These are phyloP conservation scores for Penicillium corylophilum DNA, from an alignment of 2,329 filamentous ascomycete species.

Conservation along the genomic window DNA sequence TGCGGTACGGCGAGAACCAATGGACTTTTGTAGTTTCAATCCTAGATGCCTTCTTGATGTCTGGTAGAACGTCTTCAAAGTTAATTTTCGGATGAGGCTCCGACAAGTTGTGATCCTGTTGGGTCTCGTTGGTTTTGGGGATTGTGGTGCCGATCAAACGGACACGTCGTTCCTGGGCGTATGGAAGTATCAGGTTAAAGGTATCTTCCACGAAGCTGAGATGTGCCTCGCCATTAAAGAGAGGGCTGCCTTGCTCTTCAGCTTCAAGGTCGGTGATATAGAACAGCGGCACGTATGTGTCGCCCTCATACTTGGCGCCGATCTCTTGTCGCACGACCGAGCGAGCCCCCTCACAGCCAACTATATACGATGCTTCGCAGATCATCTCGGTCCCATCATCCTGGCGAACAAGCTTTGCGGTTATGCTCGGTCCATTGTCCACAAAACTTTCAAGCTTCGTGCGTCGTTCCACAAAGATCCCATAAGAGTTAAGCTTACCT, in stretches of 20 bases:
- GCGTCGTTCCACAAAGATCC: slow-evolving; percentile 29
- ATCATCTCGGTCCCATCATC: slow-evolving; percentile 20
- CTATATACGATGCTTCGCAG: slow-evolving; percentile 44
- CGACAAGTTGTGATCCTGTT: slow-evolving; percentile 11
- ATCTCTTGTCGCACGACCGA: slow-evolving; percentile 48
- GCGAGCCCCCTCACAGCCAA: slow-evolving; percentile 56
- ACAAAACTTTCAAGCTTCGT: slow-evolving; percentile 26
- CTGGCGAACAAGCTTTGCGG: slow-evolving; percentile 21
- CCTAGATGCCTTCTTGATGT: slow-evolving; percentile 21
- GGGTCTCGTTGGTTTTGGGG: not conserved
- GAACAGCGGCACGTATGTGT: slow-evolving; percentile 45
- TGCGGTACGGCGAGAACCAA: slow-evolving; percentile 48
- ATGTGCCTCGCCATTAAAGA: slow-evolving; percentile 34
- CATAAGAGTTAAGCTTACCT: slow-evolving; percentile 24
- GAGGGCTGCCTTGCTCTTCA: slow-evolving; percentile 20
- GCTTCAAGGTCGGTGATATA: slow-evolving; percentile 46
- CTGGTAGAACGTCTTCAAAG: slow-evolving; percentile 31
- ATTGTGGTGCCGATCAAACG: slow-evolving; percentile 29
- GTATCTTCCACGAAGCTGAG: slow-evolving; percentile 35
- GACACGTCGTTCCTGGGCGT: slow-evolving; percentile 21
- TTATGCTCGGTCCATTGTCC: slow-evolving; percentile 23
- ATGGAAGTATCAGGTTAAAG: slow-evolving; percentile 38
- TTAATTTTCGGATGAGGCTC: slow-evolving; percentile 24
- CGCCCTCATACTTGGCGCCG: slow-evolving; percentile 43
- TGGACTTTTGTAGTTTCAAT: slow-evolving; percentile 31